phyloP scores from a whole-genome alignment of 1,284 basidiomycete genomes.

The Ganoderma sp. region DNA sequence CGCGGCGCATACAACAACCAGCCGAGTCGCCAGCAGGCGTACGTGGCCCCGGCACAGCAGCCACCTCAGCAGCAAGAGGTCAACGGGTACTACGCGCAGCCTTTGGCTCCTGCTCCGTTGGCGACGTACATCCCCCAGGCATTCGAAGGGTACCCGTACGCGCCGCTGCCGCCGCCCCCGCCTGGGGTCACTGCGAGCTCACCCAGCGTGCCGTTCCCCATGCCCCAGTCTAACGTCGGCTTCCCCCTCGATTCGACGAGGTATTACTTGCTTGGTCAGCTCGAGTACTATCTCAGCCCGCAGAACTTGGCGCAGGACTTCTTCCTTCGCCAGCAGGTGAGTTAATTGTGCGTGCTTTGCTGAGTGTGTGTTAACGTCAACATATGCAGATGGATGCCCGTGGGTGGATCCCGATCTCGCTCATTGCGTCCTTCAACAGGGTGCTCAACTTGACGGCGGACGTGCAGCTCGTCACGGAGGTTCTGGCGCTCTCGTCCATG shows the following conservation, averaged over 20 bases:
- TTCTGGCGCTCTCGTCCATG: conserved; percentile 68
- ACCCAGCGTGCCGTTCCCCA: conserved; percentile 46
- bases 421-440: conserved; percentile 88
- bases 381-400: conserved; percentile 80
- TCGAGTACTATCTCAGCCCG: conserved; percentile 89
- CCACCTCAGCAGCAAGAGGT: conserved; percentile 27
- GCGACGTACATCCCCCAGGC: conserved; percentile 29
- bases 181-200: conserved; percentile 29
- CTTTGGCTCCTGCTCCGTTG: conserved; percentile 12
- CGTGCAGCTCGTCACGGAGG: conserved; percentile 69
- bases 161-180: conserved; percentile 25
- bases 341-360: conserved; percentile 30
- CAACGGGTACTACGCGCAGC: conserved; percentile 32
- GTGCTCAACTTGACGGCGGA: conserved; percentile 76
- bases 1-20: conserved; percentile 40
- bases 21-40: conserved; percentile 35
- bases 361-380: conserved; percentile 12
- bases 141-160: conserved; percentile 25
- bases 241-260: conserved; percentile 70
- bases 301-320: conserved; percentile 88
- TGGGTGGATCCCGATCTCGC: conserved; percentile 85
- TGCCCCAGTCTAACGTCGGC: conserved; percentile 59
- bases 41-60: conserved; percentile 31
- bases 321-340: conserved; percentile 77
- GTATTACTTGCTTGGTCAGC: conserved; percentile 76